Percentiles rank a stretch among this genome's conserved stretches.
Conservation (phyloP, 139 green algal species). For the Haematococcus lacustris region DNA sequence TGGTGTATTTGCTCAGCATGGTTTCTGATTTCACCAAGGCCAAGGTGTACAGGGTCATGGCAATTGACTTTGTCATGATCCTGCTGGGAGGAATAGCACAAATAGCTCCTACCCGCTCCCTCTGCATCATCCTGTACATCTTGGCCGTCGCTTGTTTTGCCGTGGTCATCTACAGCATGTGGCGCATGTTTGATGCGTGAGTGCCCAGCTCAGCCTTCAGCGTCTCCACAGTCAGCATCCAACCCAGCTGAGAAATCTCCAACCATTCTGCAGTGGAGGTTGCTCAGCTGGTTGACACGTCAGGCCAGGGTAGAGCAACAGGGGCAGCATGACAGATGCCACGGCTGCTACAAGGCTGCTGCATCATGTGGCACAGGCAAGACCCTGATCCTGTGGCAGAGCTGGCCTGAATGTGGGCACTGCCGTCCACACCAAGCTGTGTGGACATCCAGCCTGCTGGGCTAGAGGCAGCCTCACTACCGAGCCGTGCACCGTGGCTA, state of each 20-base stretch:
- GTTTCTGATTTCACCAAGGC: conserved; percentile 31
- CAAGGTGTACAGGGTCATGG: conserved; percentile 18
- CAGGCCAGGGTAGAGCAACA: not conserved
- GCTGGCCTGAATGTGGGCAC: too few species aligned
- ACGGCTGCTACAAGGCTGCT: not conserved
- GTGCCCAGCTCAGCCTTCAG: not conserved
- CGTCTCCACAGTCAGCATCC: not conserved
- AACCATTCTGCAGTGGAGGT: too few species aligned
- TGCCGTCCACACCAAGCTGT: too few species aligned
- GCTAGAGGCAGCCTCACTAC: not conserved
- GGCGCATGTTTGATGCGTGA: conserved; percentile 29
- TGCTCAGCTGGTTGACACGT: not conserved
- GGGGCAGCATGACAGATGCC: not conserved
- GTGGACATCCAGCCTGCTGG: not conserved
- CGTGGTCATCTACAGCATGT: conserved; percentile 20
- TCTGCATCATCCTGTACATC: not conserved
- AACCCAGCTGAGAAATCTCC: not conserved
- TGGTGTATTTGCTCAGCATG: conserved; percentile 42
- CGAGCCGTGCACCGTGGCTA: too few species aligned
- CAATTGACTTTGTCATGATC: conserved; percentile 16
- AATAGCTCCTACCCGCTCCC: not conserved
- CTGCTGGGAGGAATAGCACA: not conserved
- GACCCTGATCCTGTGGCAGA: not conserved
- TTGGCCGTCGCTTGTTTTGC: not conserved
- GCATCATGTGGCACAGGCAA: not conserved